phyloP scores from a whole-genome alignment of 179 eudicot genomes.

The Carnegiea gigantea region DNA sequence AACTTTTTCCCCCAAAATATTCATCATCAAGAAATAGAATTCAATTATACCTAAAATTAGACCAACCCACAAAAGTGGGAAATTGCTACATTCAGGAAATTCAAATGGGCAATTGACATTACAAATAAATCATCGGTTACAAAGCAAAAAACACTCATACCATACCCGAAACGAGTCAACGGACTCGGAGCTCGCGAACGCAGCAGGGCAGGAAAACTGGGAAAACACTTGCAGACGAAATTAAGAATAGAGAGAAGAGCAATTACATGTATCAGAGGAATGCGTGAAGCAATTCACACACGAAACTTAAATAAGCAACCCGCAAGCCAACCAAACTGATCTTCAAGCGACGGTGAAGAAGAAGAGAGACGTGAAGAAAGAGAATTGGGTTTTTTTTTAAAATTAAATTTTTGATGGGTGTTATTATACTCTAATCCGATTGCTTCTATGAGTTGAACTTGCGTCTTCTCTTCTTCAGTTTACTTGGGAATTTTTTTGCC shows the following conservation, averaged over 20 bases:
- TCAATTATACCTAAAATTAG: neutral
- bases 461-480: conserved; percentile 5
- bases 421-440: conserved; percentile 4
- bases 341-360: conserved; percentile 6
- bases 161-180: conserved; percentile 43
- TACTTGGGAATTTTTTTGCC: neutral
- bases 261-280: conserved; percentile 26
- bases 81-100: neutral
- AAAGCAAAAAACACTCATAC: neutral
- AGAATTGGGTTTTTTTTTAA: conserved; percentile 18
- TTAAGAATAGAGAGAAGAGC: neutral
- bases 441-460: conserved; percentile 27
- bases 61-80: conserved; percentile 17
- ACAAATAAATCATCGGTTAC: neutral
- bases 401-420: neutral
- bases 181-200: conserved; percentile 32
- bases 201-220: conserved; percentile 17
- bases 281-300: conserved; percentile 11
- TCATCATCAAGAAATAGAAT: neutral
- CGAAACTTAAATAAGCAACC: conserved; percentile 10
- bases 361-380: conserved; percentile 47
- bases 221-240: conserved; percentile 4
- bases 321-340: neutral
- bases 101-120: conserved; percentile 19
- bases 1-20: neutral